Percentiles rank a stretch among this genome's conserved stretches.
Conservation (phyloP, 345 rosid genomes). For the Hibiscus tridactylites region DNA sequence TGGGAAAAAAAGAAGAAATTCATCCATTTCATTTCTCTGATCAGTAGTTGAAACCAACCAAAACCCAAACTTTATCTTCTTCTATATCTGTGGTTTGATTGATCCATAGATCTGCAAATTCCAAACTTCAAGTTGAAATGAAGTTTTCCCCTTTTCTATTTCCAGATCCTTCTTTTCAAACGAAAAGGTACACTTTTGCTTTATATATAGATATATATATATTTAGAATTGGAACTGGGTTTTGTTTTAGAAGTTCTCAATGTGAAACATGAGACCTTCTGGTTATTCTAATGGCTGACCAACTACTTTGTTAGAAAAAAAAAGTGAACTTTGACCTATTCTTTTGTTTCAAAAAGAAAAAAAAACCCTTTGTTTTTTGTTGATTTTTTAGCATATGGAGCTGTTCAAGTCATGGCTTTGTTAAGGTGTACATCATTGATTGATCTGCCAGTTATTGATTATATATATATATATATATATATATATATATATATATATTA, state of each 20-base stretch:
- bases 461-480: not conserved
- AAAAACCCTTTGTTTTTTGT: conserved; percentile 10
- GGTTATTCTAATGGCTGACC: conserved; percentile 21
- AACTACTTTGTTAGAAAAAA: not conserved
- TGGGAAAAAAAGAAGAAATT: not conserved
- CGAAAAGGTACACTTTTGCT: conserved; percentile 23
- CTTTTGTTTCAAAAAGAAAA: no score
- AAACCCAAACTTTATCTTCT: not conserved
- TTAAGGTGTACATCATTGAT: not conserved
- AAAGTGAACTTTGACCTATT: not conserved
- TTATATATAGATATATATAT: not conserved
- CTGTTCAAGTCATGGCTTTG: conserved; percentile 2
- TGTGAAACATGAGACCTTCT: conserved; percentile 28
- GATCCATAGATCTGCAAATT: conserved; percentile 52
- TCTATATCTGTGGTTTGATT: conserved; percentile 16
- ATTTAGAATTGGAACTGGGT: not conserved
- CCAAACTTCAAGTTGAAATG: conserved; percentile 20
- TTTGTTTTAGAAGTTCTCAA: conserved; percentile 12
- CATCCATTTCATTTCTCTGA: conserved; percentile 10
- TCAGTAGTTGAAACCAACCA: not conserved
- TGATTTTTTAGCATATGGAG: conserved; percentile 15
- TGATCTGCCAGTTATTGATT: conserved; percentile 25
- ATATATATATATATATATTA: not conserved
- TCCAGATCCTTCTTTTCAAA: conserved; percentile 24
- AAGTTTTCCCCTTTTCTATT: conserved; percentile 8